These are phyloP conservation scores for Pelargonium fulgidum DNA, from an alignment of 441 rosid genomes.

Conservation along the genomic window DNA sequence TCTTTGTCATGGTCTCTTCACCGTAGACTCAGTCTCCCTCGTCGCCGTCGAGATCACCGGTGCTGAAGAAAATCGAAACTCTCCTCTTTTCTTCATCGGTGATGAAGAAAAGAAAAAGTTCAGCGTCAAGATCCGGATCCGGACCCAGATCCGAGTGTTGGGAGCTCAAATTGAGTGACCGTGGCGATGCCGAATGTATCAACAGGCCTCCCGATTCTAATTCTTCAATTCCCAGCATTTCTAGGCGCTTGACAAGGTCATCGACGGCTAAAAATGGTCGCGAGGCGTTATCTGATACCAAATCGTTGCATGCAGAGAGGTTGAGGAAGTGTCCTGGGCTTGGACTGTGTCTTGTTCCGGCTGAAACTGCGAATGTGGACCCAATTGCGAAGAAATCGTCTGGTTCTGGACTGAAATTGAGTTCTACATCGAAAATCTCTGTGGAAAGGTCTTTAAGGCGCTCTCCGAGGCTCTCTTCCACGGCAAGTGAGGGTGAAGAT, in stretches of 20 bases:
- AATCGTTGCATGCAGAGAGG: neutral
- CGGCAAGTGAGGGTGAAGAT: constrained; percentile 6
- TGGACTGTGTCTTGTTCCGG: neutral
- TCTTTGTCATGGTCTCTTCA: too few species aligned
- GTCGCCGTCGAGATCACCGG: too few species aligned
- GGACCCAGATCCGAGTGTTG: too few species aligned
- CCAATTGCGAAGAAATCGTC: neutral
- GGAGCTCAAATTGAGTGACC: too few species aligned
- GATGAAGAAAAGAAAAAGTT: too few species aligned
- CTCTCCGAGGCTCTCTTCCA: constrained; percentile 7
- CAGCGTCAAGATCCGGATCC: too few species aligned
- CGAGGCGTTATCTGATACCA: neutral
- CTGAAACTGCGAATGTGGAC: constrained; percentile 10
- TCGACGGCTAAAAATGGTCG: neutral
- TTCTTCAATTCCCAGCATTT: neutral
- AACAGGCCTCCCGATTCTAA: too few species aligned
- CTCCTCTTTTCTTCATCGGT: too few species aligned
- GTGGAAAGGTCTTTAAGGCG: constrained; percentile 2
- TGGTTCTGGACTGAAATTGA: neutral
- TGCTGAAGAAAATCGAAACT: too few species aligned
- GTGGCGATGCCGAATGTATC: too few species aligned
- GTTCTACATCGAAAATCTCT: neutral
- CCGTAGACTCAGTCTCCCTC: too few species aligned
- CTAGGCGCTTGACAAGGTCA: neutral
- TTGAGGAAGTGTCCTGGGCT: constrained; percentile 17